A percentile compares a stretch with the other conserved stretches of the same genome.
Evolutionary conservation across 169 alveolate genomes (phyloP).

Genomic region (Plasmodium billcollinsi): DNA sequence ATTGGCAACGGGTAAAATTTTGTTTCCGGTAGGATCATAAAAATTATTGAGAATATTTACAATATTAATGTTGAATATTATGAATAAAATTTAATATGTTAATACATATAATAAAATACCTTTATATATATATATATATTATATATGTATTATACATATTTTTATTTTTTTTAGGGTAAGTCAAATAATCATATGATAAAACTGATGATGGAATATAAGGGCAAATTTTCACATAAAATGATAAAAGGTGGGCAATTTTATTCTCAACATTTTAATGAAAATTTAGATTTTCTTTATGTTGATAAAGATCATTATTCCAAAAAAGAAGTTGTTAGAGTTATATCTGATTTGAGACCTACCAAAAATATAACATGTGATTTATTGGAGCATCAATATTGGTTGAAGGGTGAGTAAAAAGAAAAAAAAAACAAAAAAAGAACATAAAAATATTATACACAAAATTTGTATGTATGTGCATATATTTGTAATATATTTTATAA

Average conservation of each 20-base stretch:
- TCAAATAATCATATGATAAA: constrained; percentile 97
- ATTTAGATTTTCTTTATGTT: constrained; percentile 84
- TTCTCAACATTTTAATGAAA: constrained; percentile 90
- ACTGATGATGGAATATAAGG: constrained; percentile 95
- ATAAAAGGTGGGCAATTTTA: constrained; percentile 91
- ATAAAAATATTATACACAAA: neutral
- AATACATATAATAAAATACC: constrained; percentile 46
- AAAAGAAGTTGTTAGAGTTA: constrained; percentile 83
- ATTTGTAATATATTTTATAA: neutral
- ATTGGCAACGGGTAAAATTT: constrained; percentile 96
- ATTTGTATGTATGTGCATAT: neutral
- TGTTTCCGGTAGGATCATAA: constrained; percentile 90
- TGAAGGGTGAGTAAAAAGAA: constrained; percentile 71
- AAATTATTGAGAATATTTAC: constrained; percentile 23
- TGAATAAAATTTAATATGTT: constrained; percentile 7
- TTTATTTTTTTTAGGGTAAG: constrained; percentile 88
- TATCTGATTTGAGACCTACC: constrained; percentile 88
- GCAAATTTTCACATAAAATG: constrained; percentile 94
- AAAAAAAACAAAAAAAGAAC: constrained; percentile 7
- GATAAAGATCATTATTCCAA: constrained; percentile 88
- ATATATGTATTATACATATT: neutral
- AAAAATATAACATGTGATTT: constrained; percentile 85
- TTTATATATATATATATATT: constrained; percentile 8
- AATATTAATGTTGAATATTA: too few relatives aligned
- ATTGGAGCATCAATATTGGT: constrained; percentile 86